Evolutionary conservation across 441 rosid genomes (phyloP).

Genomic region (Corymbia citriodora): DNA sequence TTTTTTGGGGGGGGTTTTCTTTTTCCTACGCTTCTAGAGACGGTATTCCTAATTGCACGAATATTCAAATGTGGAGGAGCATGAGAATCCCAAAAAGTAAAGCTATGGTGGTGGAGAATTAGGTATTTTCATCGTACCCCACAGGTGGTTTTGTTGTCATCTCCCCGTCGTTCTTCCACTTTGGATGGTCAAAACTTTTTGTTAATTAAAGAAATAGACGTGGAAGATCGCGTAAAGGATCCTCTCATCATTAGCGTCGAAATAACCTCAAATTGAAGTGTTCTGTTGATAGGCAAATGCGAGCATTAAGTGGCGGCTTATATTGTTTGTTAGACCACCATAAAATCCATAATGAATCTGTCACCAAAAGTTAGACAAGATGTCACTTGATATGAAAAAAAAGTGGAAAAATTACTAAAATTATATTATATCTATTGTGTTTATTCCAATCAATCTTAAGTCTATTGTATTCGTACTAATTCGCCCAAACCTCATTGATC

Average conservation of each 20-base stretch:
- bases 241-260: neutral
- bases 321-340: neutral
- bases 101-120: neutral
- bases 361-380: too few species aligned
- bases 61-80: neutral
- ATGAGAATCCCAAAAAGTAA: neutral
- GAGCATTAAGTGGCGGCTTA: neutral
- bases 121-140: neutral
- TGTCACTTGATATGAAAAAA: too few species aligned
- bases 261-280: neutral
- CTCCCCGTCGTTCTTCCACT: neutral
- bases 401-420: too few species aligned
- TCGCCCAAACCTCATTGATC: too few species aligned
- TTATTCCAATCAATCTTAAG: too few species aligned
- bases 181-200: neutral
- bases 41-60: neutral
- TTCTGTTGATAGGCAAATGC: too few species aligned
- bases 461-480: too few species aligned
- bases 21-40: neutral
- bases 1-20: neutral
- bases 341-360: neutral
- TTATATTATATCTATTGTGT: rapidly evolving
- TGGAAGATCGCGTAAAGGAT: neutral
- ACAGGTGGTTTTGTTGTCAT: neutral
- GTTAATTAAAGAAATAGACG: neutral